Conservation (phyloP, 208 protist genomes). For the Trypanosoma lewisi region DNA sequence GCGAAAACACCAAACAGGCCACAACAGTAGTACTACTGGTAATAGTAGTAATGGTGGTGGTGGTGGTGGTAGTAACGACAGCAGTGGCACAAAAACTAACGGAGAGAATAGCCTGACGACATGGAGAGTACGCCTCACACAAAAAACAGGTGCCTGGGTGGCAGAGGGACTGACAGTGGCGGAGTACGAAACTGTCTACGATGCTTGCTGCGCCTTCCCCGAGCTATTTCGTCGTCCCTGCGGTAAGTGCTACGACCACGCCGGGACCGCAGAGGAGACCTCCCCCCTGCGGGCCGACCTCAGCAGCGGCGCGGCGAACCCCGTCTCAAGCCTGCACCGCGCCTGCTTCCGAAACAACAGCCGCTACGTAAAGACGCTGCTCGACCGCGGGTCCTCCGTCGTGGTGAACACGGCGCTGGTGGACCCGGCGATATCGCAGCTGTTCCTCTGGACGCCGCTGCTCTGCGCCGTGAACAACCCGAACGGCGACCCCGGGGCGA, state of each 20-base stretch:
- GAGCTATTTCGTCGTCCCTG: conserved; percentile 63
- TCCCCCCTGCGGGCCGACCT: neutral
- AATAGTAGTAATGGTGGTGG: no score
- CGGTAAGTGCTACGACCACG: conserved; percentile 23
- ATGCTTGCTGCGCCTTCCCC: conserved; percentile 62
- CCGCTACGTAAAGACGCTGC: conserved; percentile 77
- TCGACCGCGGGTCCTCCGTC: conserved; percentile 66
- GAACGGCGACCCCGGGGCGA: conserved; percentile 66
- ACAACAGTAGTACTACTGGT: no score
- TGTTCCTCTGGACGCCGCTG: conserved; percentile 85
- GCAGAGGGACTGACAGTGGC: conserved; percentile 58
- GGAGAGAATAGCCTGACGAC: conserved; percentile 24
- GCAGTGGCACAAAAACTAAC: no score
- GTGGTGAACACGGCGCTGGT: conserved; percentile 70
- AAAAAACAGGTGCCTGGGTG: conserved; percentile 75
- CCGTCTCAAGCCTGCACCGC: conserved; percentile 59
- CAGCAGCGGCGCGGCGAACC: neutral
- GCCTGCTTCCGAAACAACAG: conserved; percentile 89
- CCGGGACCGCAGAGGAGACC: neutral
- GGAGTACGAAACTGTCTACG: conserved; percentile 70
- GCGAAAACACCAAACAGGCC: neutral
- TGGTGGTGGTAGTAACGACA: neutral
- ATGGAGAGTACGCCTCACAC: conserved; percentile 54
- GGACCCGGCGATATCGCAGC: conserved; percentile 41
- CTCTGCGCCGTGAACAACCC: conserved; percentile 90